A percentile compares a stretch with the other conserved stretches of the same genome.
These are phyloP conservation scores for Borealophlyctis nickersoniae DNA, from an alignment of 192 early-diverging fungal genomes.

Conservation along the genomic window DNA sequence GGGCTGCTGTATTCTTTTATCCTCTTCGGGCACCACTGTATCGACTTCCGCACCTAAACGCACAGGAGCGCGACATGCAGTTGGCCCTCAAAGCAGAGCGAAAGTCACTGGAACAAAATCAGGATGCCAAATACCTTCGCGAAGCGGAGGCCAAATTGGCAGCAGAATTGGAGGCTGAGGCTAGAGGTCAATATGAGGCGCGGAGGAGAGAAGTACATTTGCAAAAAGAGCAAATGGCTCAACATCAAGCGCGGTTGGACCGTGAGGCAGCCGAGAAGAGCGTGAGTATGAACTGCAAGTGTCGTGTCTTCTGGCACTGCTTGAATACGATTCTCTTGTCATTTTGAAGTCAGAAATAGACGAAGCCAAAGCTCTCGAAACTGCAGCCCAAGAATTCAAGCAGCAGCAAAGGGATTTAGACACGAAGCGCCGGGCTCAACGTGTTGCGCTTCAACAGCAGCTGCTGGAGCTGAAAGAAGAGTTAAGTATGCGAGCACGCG, in stretches of 20 bases:
- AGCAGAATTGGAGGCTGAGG: constrained; percentile 11
- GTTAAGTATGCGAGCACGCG: background rate
- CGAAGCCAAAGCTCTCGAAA: no score
- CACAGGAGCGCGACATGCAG: constrained; percentile 44
- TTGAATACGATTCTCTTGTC: constrained; percentile 5
- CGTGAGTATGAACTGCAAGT: background rate
- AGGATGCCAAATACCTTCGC: constrained; percentile 4
- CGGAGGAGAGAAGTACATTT: background rate
- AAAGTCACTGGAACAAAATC: background rate
- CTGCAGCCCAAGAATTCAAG: no score
- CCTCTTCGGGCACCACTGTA: background rate
- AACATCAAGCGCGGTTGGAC: constrained; percentile 1
- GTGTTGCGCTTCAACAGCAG: constrained; percentile 11
- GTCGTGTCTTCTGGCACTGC: background rate
- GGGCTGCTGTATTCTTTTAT: background rate
- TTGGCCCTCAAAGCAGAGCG: constrained; percentile 26
- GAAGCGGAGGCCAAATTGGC: constrained; percentile 1
- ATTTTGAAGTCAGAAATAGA: constrained; percentile 5
- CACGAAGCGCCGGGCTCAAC: background rate
- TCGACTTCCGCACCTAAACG: no score
- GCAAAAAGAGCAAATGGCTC: constrained; percentile 15
- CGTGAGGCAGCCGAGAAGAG: constrained; percentile 9
- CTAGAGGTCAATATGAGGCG: constrained; percentile 3
- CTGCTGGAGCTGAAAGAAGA: constrained; percentile 8
- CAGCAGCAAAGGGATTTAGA: background rate